A percentile compares a stretch with the other conserved stretches of the same genome.
phyloP scores from a whole-genome alignment of 2,329 filamentous ascomycete species.

The Sclerotinia nivalis region DNA sequence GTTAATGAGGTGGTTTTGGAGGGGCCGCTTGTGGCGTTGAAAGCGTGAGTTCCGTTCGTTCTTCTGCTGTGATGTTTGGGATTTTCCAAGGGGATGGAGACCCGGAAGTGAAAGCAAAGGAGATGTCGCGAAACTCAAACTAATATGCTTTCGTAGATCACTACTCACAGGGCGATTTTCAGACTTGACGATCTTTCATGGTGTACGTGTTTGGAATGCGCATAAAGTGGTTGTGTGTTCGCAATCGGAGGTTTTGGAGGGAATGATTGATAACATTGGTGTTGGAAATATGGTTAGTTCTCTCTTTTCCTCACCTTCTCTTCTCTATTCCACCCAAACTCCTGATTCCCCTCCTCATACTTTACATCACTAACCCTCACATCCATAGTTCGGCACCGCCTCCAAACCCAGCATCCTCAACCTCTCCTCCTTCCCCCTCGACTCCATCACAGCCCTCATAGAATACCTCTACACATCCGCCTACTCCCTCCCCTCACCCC shows the following conservation, averaged over 20 bases:
- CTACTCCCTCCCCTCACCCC: conserved; percentile 25
- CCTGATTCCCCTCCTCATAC: neutral
- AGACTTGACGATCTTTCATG: conserved; percentile 33
- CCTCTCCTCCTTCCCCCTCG: conserved; percentile 26
- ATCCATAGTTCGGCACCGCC: neutral
- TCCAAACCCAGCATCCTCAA: conserved; percentile 22
- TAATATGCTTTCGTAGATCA: conserved; percentile 24
- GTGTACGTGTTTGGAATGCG: conserved; percentile 30
- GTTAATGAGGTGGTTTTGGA: conserved; percentile 16
- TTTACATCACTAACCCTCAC: neutral
- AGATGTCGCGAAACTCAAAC: neutral
- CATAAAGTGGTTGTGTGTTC: conserved; percentile 35
- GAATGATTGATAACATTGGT: conserved; percentile 24
- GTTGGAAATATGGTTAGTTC: neutral
- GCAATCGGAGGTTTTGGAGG: conserved; percentile 33
- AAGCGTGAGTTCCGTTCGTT: neutral
- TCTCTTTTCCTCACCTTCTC: neutral
- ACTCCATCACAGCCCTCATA: conserved; percentile 25
- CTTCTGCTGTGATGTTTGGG: neutral
- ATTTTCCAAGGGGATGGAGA: too few species aligned
- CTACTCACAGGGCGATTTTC: conserved; percentile 34
- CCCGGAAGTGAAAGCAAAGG: neutral
- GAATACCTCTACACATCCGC: conserved; percentile 34
- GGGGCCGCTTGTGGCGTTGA: conserved; percentile 7
- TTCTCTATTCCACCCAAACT: too few species aligned